Percentiles rank a stretch among this genome's conserved stretches.
phyloP scores from a whole-genome alignment of 2,329 filamentous ascomycete genomes.

The Incumbomyces delicatus region DNA sequence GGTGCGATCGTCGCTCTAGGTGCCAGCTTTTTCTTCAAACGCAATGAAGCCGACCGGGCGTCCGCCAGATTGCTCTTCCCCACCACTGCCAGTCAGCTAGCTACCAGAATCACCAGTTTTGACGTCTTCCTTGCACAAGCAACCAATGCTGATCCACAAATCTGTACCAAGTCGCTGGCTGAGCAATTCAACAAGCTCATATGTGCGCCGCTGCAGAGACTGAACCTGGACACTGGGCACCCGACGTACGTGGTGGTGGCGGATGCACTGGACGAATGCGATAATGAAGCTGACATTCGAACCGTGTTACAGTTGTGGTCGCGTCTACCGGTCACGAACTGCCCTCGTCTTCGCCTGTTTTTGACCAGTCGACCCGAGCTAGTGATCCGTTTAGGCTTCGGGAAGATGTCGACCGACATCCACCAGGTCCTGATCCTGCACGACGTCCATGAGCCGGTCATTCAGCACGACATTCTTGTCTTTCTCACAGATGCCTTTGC shows the following conservation, averaged over 20 bases:
- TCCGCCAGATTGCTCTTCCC: slow-evolving; percentile 30
- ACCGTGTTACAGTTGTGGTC: slow-evolving; percentile 18
- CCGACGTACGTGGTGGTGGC: slow-evolving; percentile 19
- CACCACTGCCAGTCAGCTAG: slow-evolving; percentile 31
- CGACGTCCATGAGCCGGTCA: not conserved
- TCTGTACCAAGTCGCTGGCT: slow-evolving; percentile 20
- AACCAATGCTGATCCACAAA: slow-evolving; percentile 21
- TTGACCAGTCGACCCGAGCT: slow-evolving; percentile 24
- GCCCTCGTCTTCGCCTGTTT: slow-evolving; percentile 18
- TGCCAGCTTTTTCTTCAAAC: too few relatives aligned
- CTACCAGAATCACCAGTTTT: slow-evolving; percentile 22
- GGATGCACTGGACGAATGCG: slow-evolving; percentile 25
- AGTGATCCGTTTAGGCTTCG: slow-evolving; percentile 19
- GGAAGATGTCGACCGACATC: slow-evolving; percentile 10
- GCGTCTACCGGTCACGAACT: slow-evolving; percentile 11
- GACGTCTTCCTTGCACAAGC: slow-evolving; percentile 13
- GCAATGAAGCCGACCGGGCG: slow-evolving; percentile 31
- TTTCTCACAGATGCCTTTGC: slow-evolving; percentile 2
- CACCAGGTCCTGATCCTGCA: slow-evolving; percentile 17
- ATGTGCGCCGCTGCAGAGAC: slow-evolving; percentile 18
- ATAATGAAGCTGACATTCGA: slow-evolving; percentile 18
- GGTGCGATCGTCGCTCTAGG: too few relatives aligned
- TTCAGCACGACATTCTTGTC: slow-evolving; percentile 1
- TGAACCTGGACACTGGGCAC: not conserved
- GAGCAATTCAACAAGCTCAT: slow-evolving; percentile 25